Evolutionary conservation across 176 grass and related monocot species (phyloP), one percentile per base, ranked within the genome.

Genomic region (Canna indica): DNA sequence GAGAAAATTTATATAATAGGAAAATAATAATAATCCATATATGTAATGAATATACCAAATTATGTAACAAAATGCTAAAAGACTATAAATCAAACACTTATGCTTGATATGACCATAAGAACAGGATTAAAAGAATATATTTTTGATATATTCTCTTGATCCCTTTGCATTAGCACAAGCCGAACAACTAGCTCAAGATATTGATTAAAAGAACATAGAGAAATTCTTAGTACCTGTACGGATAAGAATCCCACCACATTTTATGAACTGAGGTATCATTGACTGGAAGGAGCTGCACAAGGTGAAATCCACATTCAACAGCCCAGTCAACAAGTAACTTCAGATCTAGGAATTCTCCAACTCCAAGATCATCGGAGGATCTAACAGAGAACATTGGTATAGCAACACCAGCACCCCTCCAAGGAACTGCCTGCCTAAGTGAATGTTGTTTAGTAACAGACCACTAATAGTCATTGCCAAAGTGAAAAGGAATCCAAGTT

Each of bases 181-280:
- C 25, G 12, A 15, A 68, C 13, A 18, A 68, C 15, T 41, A 22
- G 7, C n/a, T 25, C 20, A 6, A 44, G 17, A 27, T 24, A 36
- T n/a, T n/a, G 8, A 42, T 1, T 26, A 26, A 10, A 26, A 25
- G 56, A 26, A 24, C 13, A 58, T 52, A 28, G 26, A 58, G 31
- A 35, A 58, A 57, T 57, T 4, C 50, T 59, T 0, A 29, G 0
- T 84, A 95, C 90, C 90, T 95, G 78, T 99, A 99, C 22, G 94
- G 94, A 79, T 99, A 99, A 44, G 94, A 99, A 85, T 99, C 94
- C 94, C 94, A 99, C 94, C 94, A 99, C 94, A 99, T 99, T 76
- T 52, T 68, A 72, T 99, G 63, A 75, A 99, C 89, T 67, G 94
- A 93, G 73, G 94, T 99, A 67, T 99, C 94, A 28, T 99, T 99